Conservation (phyloP, 192 early-diverging fungal species). For the Rhizophagus clarus region DNA sequence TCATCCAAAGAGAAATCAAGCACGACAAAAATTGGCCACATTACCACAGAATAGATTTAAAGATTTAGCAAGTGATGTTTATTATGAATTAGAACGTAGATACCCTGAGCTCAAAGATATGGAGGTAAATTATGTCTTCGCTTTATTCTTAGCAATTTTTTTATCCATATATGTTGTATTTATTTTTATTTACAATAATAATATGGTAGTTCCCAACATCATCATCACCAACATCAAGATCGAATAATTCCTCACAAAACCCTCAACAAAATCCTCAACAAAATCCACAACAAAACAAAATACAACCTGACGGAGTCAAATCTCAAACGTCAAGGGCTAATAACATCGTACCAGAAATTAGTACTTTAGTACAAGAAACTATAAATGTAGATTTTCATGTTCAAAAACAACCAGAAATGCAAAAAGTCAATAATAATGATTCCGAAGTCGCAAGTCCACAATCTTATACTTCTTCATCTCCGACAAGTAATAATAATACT, state of each 20-base stretch:
- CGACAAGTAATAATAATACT: background rate
- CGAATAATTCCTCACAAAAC: too few relatives aligned
- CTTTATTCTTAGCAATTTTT: constrained; percentile 3
- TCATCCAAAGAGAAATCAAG: constrained; percentile 96
- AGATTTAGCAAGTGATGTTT: constrained; percentile 90
- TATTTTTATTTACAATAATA: too few relatives aligned
- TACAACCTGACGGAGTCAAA: constrained; percentile 2
- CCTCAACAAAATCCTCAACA: too few relatives aligned
- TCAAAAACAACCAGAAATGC: constrained; percentile 29
- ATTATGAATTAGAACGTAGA: constrained; percentile 68
- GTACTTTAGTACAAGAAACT: constrained; percentile 23
- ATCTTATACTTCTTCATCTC: background rate
- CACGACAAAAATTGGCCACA: constrained; percentile 94
- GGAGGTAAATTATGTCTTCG: constrained; percentile 35
- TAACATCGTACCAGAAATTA: constrained; percentile 27
- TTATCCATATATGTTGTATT: too few relatives aligned
- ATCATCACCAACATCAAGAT: too few relatives aligned
- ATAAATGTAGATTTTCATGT: constrained; percentile 12
- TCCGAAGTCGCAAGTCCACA: background rate
- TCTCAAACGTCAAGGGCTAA: constrained; percentile 22
- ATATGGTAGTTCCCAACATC: too few relatives aligned
- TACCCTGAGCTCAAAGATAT: constrained; percentile 56
- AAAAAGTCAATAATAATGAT: background rate
- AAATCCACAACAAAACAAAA: background rate
- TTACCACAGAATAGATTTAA: constrained; percentile 85